Base-by-base conservation (phyloP, 2,329 filamentous ascomycete genomes). In the Nothophaeocryptopus gaeumannii region DNA sequence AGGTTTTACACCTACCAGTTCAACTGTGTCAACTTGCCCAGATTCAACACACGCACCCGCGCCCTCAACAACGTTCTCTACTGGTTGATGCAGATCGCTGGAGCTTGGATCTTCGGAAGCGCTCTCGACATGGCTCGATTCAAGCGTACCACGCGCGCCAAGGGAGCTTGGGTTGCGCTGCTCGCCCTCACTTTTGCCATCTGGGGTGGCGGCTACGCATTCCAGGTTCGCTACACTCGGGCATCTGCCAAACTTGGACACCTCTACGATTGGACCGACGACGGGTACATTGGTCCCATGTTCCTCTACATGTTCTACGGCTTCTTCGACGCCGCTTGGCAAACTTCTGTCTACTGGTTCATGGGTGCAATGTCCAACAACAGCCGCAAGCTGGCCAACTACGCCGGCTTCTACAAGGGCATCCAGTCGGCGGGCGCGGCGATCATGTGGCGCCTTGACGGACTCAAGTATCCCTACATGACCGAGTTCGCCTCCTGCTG, bases 321-420 rank as follows among this genome's bases (percentile, higher is more conserved):
- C 35, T 85, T 93, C 70, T 93, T 85, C 61, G 92, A 96, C 67
- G 89, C 91, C 37, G 81, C 84, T 47, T 96, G 89, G 85, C 92
- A 97, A 75, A 92, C 89, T 0, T 84, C 78, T 63, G 84, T 91
- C 42, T 96, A 97, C 77, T 96, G 91, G 91, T 91, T 86, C 75
- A 96, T 97, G 86, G 92, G 92, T 43, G 82, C 91, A 7, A 78
- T 96, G 37, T 91, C 88, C 66, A 97, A 97, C 80, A 95, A 92
- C 56, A 83, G 88, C 53, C 89, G 91, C 69, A 92, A 90, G 70
- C 81, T 92, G 26, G 91, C 92, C 73, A 96, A 96, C 76, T 86
- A 92, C 64, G 87, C 89, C 36, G 91, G 88, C 55, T 91, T 88
- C 76, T 93, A 93, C 80, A 93, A 93, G 74, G 85, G 85, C 43